Evolutionary conservation across 202 grass and related monocot species (phyloP).

Genomic region (Schoenoplectus tabernaemontani): DNA sequence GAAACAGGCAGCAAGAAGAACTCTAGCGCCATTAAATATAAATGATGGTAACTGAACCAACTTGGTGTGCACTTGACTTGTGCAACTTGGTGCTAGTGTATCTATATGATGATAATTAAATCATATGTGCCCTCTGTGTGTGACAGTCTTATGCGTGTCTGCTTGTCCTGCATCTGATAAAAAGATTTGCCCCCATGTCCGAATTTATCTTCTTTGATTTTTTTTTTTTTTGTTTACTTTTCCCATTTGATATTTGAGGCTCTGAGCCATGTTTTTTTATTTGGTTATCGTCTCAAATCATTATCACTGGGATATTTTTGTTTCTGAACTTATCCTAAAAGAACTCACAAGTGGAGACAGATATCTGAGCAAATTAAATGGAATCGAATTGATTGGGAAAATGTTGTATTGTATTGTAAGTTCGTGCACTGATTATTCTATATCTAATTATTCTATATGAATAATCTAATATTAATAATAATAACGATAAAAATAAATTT

Average conservation of each 20-base stretch:
- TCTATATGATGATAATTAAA: not conserved
- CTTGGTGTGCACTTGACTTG: not conserved
- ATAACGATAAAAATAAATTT: too few species aligned
- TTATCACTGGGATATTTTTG: not conserved
- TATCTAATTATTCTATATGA: too few species aligned
- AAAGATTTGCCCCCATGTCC: not conserved
- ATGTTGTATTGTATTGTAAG: not conserved
- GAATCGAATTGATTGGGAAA: not conserved
- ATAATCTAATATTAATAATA: too few species aligned
- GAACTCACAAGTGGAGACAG: not conserved
- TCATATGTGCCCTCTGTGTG: not conserved
- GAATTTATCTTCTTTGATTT: not conserved
- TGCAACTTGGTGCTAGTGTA: constrained; percentile 8
- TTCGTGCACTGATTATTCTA: too few species aligned
- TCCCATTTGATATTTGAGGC: too few species aligned
- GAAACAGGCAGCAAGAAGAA: constrained; percentile 46
- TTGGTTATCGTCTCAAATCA: not conserved
- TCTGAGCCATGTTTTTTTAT: not conserved
- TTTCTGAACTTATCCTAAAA: not conserved
- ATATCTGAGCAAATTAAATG: not conserved
- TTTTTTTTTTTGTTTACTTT: too few species aligned
- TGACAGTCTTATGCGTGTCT: not conserved
- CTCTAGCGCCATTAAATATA: constrained; percentile 55
- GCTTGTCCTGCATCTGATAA: not conserved
- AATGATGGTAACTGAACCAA: constrained; percentile 19